These are phyloP conservation scores for Alternaria sp. DNA, from an alignment of 2,329 filamentous ascomycete genomes.

Conservation along the genomic window DNA sequence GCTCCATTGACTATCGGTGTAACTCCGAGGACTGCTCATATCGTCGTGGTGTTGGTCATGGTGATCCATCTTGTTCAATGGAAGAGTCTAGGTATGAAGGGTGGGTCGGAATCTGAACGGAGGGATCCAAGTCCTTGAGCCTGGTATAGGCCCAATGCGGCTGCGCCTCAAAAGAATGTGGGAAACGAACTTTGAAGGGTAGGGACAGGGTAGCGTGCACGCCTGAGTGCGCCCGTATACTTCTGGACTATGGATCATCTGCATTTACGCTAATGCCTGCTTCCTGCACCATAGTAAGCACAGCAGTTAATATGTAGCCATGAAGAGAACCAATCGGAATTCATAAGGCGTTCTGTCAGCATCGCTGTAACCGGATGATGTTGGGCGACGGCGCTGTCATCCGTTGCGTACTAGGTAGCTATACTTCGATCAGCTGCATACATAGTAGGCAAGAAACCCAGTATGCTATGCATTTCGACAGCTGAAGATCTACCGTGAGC, in stretches of 20 bases:
- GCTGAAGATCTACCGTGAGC: slow-evolving; percentile 15
- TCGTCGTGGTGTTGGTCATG: slow-evolving; percentile 24
- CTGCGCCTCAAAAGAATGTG: slow-evolving; percentile 12
- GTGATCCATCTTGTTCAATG: slow-evolving; percentile 24
- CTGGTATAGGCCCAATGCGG: slow-evolving; percentile 21
- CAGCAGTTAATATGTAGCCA: slow-evolving; percentile 15
- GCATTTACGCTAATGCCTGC: slow-evolving; percentile 13
- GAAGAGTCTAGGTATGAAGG: slow-evolving; percentile 9
- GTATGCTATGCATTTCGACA: slow-evolving; percentile 12
- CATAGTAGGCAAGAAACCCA: slow-evolving; percentile 9
- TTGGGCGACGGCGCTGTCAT: slow-evolving; percentile 16
- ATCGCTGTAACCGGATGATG: slow-evolving; percentile 1
- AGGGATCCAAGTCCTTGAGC: slow-evolving; percentile 3
- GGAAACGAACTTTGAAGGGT: slow-evolving; percentile 11
- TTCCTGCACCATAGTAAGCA: slow-evolving; percentile 27
- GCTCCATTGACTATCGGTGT: slow-evolving; percentile 30
- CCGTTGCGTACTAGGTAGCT: slow-evolving; percentile 8
- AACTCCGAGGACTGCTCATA: slow-evolving; percentile 19
- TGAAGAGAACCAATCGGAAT: slow-evolving; percentile 19
- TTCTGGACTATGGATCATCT: slow-evolving; percentile 15
- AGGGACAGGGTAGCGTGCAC: slow-evolving; percentile 24
- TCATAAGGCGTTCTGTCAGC: slow-evolving; percentile 19
- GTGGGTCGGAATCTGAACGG: slow-evolving; percentile 15
- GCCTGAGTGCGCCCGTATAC: slow-evolving; percentile 11
- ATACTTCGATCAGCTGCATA: slow-evolving; percentile 12